Evolutionary conservation across 352 stramenopile genomes (phyloP).

Genomic region (Thalassiosira mediterranea): DNA sequence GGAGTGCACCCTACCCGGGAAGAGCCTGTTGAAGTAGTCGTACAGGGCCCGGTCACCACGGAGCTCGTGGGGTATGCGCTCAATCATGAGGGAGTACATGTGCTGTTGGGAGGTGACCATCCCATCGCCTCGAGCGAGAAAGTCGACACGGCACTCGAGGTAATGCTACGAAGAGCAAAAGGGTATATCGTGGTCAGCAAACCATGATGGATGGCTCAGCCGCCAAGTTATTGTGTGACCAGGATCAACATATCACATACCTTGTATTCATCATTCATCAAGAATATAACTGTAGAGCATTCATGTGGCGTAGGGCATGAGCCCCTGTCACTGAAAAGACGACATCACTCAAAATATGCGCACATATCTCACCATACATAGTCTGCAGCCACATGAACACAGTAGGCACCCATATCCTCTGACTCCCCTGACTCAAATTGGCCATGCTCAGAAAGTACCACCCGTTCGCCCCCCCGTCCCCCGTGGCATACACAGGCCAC

Average conservation of each 20-base stretch:
- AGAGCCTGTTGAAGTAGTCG: slow-evolving; percentile 84
- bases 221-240: too few species aligned
- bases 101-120: slow-evolving; percentile 59
- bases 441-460: slow-evolving; percentile 79
- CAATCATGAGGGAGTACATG: slow-evolving; percentile 81
- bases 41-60: slow-evolving; percentile 74
- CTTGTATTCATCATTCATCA: slow-evolving; percentile 67
- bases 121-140: slow-evolving; percentile 59
- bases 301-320: too few species aligned
- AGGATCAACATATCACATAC: too few species aligned
- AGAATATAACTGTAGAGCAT: slow-evolving; percentile 59
- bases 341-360: too few species aligned
- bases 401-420: slow-evolving; percentile 70
- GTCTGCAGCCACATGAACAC: slow-evolving; percentile 83
- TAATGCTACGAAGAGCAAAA: too few species aligned
- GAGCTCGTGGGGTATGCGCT: slow-evolving; percentile 82
- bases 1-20: slow-evolving; percentile 79
- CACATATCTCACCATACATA: too few species aligned
- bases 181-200: too few species aligned
- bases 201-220: too few species aligned
- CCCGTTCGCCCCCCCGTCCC: slow-evolving; percentile 41
- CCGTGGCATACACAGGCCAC: slow-evolving; percentile 56
- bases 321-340: too few species aligned
- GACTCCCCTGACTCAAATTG: slow-evolving; percentile 67
- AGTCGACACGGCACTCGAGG: slow-evolving; percentile 63